Percentiles rank a stretch among this genome's conserved stretches.
phyloP scores from a whole-genome alignment of 1,284 basidiomycete genomes.

The Peniophora sp. region DNA sequence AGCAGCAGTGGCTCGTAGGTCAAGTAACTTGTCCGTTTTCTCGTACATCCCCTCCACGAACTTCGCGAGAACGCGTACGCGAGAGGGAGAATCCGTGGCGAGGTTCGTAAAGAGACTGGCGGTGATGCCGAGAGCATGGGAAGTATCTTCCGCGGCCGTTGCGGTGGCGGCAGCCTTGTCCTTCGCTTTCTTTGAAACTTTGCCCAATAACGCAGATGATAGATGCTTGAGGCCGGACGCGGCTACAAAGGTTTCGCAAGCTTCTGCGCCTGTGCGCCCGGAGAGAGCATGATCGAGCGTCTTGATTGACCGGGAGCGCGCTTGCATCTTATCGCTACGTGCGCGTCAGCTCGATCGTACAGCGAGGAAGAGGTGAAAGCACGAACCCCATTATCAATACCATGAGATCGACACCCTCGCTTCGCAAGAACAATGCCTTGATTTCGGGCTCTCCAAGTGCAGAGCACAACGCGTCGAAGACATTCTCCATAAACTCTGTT shows the following conservation, averaged over 20 bases:
- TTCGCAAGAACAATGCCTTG: slow-evolving; percentile 79
- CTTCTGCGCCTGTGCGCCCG: slow-evolving; percentile 60
- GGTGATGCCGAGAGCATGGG: slow-evolving; percentile 84
- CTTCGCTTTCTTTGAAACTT: slow-evolving; percentile 73
- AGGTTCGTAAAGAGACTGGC: slow-evolving; percentile 87
- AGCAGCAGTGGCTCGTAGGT: slow-evolving; percentile 71
- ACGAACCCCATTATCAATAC: slow-evolving; percentile 89
- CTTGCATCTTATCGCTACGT: slow-evolving; percentile 72
- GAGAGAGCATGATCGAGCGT: slow-evolving; percentile 89
- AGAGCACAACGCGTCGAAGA: slow-evolving; percentile 87
- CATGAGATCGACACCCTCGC: slow-evolving; percentile 96
- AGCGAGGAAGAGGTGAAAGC: slow-evolving; percentile 1
- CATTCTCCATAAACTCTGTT: slow-evolving; percentile 94
- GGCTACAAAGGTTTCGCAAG: slow-evolving; percentile 87
- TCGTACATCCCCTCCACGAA: slow-evolving; percentile 91
- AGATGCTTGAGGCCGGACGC: slow-evolving; percentile 82
- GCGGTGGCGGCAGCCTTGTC: slow-evolving; percentile 39
- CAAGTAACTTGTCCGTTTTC: slow-evolving; percentile 88
- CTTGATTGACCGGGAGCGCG: slow-evolving; percentile 81
- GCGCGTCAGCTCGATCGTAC: not conserved
- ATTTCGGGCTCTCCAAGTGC: slow-evolving; percentile 66
- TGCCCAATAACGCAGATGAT: slow-evolving; percentile 90
- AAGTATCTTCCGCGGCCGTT: slow-evolving; percentile 73
- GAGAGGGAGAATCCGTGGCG: slow-evolving; percentile 72
- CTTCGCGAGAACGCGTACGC: slow-evolving; percentile 84